Percentiles rank a stretch among this genome's conserved stretches.
phyloP scores from a whole-genome alignment of 805 yeast species.

The Wickerhamiella domercqiae region DNA sequence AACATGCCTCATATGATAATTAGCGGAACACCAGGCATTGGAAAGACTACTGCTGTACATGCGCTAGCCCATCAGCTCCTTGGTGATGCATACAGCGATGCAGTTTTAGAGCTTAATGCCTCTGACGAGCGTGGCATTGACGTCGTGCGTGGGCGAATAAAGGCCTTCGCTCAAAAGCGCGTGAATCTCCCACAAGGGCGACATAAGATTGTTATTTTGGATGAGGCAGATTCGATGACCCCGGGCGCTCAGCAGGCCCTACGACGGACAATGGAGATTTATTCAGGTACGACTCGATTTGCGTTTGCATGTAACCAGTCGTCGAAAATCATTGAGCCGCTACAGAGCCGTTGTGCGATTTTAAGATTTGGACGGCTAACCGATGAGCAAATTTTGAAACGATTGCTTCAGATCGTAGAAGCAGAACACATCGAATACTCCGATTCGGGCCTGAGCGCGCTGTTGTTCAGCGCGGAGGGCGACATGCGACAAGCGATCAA shows the following conservation, averaged over 20 bases:
- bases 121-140: constrained; percentile 97
- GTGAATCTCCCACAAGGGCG: constrained; percentile 75
- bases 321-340: constrained; percentile 87
- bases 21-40: constrained; percentile 91
- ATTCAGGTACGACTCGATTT: constrained; percentile 88
- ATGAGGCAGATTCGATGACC: constrained; percentile 95
- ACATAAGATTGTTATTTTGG: constrained; percentile 83
- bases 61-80: constrained; percentile 77
- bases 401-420: constrained; percentile 56
- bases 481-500: constrained; percentile 98
- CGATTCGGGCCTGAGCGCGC: constrained; percentile 83
- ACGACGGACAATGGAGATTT: constrained; percentile 88
- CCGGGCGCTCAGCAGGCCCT: constrained; percentile 93
- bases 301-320: constrained; percentile 98
- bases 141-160: constrained; percentile 83
- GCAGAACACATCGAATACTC: constrained; percentile 61
- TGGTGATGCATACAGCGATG: constrained; percentile 59
- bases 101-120: constrained; percentile 86
- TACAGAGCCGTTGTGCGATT: constrained; percentile 93
- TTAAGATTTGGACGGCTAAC: constrained; percentile 65
- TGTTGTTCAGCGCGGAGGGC: constrained; percentile 91
- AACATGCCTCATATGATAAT: constrained; percentile 95
- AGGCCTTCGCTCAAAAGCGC: constrained; percentile 90
- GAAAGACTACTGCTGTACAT: constrained; percentile 86
- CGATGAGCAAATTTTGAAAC: constrained; percentile 70